A percentile compares a stretch with the other conserved stretches of the same genome.
These are phyloP conservation scores for Cutaneotrichosporon cyanovorans DNA, from an alignment of 1,284 basidiomycete species.

Conservation along the genomic window DNA sequence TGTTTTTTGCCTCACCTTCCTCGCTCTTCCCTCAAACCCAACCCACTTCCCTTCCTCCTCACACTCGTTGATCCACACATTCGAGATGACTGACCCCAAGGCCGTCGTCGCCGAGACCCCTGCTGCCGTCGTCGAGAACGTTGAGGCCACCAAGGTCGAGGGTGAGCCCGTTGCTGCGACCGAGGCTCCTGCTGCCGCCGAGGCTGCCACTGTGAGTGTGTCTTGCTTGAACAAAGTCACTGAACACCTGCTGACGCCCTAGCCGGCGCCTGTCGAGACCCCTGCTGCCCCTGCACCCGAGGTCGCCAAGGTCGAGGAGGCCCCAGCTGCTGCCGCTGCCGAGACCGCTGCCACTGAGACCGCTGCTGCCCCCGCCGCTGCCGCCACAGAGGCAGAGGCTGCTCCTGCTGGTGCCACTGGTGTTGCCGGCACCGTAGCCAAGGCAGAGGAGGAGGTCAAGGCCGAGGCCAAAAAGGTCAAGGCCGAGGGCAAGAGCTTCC, in stretches of 20 bases:
- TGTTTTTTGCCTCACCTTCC: too few relatives aligned
- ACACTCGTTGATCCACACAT: background rate
- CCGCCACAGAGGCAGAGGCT: constrained; percentile 14
- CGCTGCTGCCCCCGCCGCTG: constrained; percentile 6
- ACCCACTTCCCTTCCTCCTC: too few relatives aligned
- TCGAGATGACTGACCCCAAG: background rate
- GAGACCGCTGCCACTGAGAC: constrained; percentile 3
- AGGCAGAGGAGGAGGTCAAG: constrained; percentile 19
- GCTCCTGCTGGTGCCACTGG: background rate
- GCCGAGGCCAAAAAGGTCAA: constrained; percentile 14
- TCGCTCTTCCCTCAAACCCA: too few relatives aligned
- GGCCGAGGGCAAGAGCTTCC: constrained; percentile 19
- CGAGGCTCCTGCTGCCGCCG: constrained; percentile 1
- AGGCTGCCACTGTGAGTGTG: background rate
- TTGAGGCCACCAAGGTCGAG: too few relatives aligned
- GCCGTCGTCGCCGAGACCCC: constrained; percentile 1
- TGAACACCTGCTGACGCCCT: too few relatives aligned
- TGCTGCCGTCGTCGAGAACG: too few relatives aligned
- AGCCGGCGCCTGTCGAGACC: constrained; percentile 51
- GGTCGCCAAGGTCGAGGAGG: constrained; percentile 11
- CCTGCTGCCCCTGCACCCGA: constrained; percentile 19
- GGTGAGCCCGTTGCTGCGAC: background rate
- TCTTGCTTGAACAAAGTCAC: too few relatives aligned
- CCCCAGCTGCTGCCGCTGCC: constrained; percentile 13
- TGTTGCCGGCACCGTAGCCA: background rate